phyloP scores from a whole-genome alignment of 2,329 filamentous ascomycete genomes.

The Ceratocystis variospora region DNA sequence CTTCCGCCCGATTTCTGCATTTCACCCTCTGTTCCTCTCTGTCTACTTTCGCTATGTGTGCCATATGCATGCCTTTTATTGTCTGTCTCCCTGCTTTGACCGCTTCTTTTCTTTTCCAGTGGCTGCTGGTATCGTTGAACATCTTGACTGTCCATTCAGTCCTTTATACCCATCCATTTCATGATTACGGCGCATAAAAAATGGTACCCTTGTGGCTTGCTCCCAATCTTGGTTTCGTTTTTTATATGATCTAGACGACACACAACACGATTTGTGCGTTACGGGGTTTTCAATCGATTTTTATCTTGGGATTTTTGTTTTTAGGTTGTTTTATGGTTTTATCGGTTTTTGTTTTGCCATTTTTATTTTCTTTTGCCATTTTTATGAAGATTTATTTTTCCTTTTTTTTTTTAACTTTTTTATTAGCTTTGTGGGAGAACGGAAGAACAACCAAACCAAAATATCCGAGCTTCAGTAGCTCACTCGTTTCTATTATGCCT shows the following conservation, averaged over 20 bases:
- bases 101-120: slow-evolving; percentile 11
- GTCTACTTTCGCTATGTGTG: neutral
- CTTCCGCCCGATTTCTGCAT: neutral
- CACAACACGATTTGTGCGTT: neutral
- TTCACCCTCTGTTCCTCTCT: neutral
- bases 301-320: neutral
- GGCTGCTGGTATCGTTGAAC: neutral
- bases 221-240: slow-evolving; percentile 3
- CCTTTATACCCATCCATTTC: slow-evolving; percentile 8
- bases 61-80: neutral
- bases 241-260: slow-evolving; percentile 4
- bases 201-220: neutral
- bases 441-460: neutral
- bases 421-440: neutral
- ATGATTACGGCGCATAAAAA: slow-evolving; percentile 7
- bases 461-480: slow-evolving; percentile 1
- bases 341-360: neutral
- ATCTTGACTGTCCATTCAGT: slow-evolving; percentile 3
- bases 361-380: neutral
- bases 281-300: slow-evolving; percentile 6
- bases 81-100: neutral
- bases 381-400: neutral
- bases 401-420: neutral
- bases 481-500: no score
- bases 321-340: neutral